Evolutionary conservation across 2,329 filamentous ascomycete genomes (phyloP), one percentile per base, ranked within the genome.

Genomic region (Diaporthe caulivora): DNA sequence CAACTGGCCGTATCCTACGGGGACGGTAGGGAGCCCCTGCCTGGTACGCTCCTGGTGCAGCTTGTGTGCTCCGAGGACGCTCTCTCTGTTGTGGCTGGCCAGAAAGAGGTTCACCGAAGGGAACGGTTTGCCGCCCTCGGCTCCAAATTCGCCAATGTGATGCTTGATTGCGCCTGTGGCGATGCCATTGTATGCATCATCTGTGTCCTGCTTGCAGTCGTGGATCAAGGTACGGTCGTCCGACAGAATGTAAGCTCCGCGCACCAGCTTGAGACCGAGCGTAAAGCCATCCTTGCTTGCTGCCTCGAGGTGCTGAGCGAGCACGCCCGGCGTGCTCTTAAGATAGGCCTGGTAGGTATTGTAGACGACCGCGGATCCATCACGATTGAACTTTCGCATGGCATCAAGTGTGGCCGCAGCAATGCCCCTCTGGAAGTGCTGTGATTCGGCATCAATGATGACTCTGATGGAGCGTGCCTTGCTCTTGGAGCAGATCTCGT

Each of bases 271-370:
- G 70, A 90, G 80, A 21, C 89, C 89, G 0, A 89, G 83, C 0
- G 86, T 88, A 78, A 87, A 90, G 3, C 81, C 81, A 40, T 87
- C 83, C 3, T 85, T 80, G 9, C 80, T 76, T 0, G 89, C 88
- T 0, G 76, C 77, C 1, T 80, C 81, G 24, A 91, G 82, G 74
- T 90, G 87, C 34, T 80, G 76, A 0, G 83, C 80, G 3, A 90
- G 76, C 4, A 82, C 83, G 13, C 75, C 78, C 0, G 84, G 79
- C 1, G 86, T 87, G 67, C 81, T 80, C 78, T 87, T 87, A 24
- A 91, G 84, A 77, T 91, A 91, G 64, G 85, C 86, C 75, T 91
- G 89, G 80, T 90, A 90, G 1, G 89, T 89, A 77, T 85, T 89
- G 77, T 82, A 85, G 18, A 85, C 76, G n/a, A 82, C 77, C 11